Base-by-base conservation (phyloP, 208 protist species). In the Acanthamoeba sp. region DNA sequence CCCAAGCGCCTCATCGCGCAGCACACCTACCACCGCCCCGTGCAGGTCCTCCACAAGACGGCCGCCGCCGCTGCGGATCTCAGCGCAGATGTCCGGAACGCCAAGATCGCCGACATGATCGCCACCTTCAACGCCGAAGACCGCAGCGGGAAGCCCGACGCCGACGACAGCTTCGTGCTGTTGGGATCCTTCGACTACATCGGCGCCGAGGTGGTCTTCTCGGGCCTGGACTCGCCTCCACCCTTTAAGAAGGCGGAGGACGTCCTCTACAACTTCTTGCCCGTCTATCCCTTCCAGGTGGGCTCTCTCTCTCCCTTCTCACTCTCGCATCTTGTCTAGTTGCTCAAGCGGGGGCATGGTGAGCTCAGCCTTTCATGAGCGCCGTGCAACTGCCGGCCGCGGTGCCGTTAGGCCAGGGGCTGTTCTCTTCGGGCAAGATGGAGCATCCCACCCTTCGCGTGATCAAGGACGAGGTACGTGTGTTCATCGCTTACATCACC, bases 251-350 rank as follows among this genome's bases (percentile, higher is more conserved):
- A 4, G 48, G 78, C 78, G n/a, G 78, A 87, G 45, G 78, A 87
- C 78, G n/a, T 87, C 20, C 78, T 87, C 45, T 87, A 87, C 78
- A 87, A 87, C 78, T 87, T 87, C 78, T 29, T 87, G 22, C 78
- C 78, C 1, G 78, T 59, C 10, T 87, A 87, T 59, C 78, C 78
- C 14, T 87, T 87, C 78, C 78, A 84, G 45, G 45, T 50, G n/a
- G n/a, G n/a, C n/a, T n/a, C n/a, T n/a, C n/a, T n/a, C n/a, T n/a
- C n/a, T n/a, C n/a, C n/a, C n/a, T 12, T 12, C 22, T 27, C 55
- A 62, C 16, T 62, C 55, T 62, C 22, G 12, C 55, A 27, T 62
- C 16, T 62, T 62, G 16, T 62, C 55, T 27, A 62, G 55, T 22
- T 12, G 12, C 55, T 27, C 16, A 27, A 12, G 22, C 55, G 12